A percentile compares a stretch with the other conserved stretches of the same genome.
Conservation (phyloP, 768 basidiomycete genomes). For the Omphalotus guepiniiformis region DNA sequence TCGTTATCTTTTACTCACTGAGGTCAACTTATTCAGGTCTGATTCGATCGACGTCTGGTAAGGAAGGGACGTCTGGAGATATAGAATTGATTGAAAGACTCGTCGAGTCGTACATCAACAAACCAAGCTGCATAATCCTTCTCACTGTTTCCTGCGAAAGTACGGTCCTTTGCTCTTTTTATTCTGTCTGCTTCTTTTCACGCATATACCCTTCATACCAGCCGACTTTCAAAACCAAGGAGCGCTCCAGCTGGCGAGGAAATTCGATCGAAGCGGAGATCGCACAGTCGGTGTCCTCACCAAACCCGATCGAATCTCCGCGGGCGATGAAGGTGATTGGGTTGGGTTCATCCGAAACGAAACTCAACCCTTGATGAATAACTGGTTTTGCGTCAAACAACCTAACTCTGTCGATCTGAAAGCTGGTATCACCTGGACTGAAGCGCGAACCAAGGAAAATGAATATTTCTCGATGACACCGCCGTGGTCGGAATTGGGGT, state of each 20-base stretch:
- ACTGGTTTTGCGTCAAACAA: constrained; percentile 60
- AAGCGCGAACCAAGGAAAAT: constrained; percentile 54
- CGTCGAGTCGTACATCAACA: constrained; percentile 54
- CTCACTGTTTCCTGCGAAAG: constrained; percentile 64
- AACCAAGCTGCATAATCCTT: constrained; percentile 59
- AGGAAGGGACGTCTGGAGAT: constrained; percentile 46
- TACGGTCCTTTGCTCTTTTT: constrained; percentile 22
- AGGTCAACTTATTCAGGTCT: constrained; percentile 35
- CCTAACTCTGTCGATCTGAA: constrained; percentile 48
- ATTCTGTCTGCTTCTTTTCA: background rate
- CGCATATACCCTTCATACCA: constrained; percentile 26
- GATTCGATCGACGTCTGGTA: constrained; percentile 49
- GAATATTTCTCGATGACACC: constrained; percentile 48
- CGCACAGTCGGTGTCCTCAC: constrained; percentile 82
- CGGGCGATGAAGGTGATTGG: constrained; percentile 55
- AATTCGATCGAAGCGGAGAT: constrained; percentile 55
- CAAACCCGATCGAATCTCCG: constrained; percentile 65
- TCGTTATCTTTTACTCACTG: background rate
- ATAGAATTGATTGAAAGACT: constrained; percentile 59
- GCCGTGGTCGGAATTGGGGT: constrained; percentile 55
- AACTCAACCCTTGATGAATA: constrained; percentile 49
- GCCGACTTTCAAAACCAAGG: constrained; percentile 83
- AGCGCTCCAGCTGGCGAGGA: constrained; percentile 60
- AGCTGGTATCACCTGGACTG: constrained; percentile 50
- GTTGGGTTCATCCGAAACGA: constrained; percentile 49